Percentiles rank a stretch among this genome's conserved stretches.
Conservation (phyloP, 2,329 filamentous ascomycete genomes). For the Cercospora janseana region DNA sequence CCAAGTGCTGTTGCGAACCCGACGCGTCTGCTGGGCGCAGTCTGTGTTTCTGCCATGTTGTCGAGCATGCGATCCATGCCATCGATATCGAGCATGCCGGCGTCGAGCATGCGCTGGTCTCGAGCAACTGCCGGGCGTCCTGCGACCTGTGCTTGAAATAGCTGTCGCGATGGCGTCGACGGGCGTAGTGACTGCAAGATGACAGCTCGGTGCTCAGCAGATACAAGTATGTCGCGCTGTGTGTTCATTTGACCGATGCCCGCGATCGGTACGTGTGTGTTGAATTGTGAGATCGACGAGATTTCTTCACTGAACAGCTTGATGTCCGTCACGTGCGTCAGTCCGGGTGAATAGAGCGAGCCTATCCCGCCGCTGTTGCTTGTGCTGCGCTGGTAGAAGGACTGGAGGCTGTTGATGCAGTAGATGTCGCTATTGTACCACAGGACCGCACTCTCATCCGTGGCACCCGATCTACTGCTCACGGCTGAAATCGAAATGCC, state of each 20-base stretch:
- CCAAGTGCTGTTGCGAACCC: slow-evolving; percentile 33
- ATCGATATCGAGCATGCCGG: slow-evolving; percentile 48
- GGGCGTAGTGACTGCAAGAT: slow-evolving; percentile 40
- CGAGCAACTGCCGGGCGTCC: slow-evolving; percentile 21
- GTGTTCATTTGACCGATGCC: slow-evolving; percentile 45
- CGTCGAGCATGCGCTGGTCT: slow-evolving; percentile 47
- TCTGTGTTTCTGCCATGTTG: slow-evolving; percentile 29
- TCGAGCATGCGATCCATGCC: slow-evolving; percentile 50
- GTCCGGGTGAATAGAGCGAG: slow-evolving; percentile 43
- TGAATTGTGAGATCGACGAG: slow-evolving; percentile 46
- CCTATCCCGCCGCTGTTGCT: slow-evolving; percentile 33
- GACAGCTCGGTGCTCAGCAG: slow-evolving; percentile 47
- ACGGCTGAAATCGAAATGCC: slow-evolving; percentile 44
- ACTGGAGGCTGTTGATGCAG: slow-evolving; percentile 46
- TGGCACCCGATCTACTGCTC: slow-evolving; percentile 34
- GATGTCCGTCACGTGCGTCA: slow-evolving; percentile 44
- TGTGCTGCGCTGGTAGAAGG: slow-evolving; percentile 47
- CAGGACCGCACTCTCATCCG: slow-evolving; percentile 48
- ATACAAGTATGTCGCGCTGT: slow-evolving; percentile 45
- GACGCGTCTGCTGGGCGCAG: slow-evolving; percentile 37
- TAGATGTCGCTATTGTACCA: slow-evolving; percentile 49
- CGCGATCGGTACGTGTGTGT: slow-evolving; percentile 32
- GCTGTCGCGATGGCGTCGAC: slow-evolving; percentile 34
- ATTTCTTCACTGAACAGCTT: slow-evolving; percentile 45
- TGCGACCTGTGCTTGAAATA: slow-evolving; percentile 36